phyloP scores from a whole-genome alignment of 2,329 filamentous ascomycete species.

The Lomentospora prolificans region DNA sequence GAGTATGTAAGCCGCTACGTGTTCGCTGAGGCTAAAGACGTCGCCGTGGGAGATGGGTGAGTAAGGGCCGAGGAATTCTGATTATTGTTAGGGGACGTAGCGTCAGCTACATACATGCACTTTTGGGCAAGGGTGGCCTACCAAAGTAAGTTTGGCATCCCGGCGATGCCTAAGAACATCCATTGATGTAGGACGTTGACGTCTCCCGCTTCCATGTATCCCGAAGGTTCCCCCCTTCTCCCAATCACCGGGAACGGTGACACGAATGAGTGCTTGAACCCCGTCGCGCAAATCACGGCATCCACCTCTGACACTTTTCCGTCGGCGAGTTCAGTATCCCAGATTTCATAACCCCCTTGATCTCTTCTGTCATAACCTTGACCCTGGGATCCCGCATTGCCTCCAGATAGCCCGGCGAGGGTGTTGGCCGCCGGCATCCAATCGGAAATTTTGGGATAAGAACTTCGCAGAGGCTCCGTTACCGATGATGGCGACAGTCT shows the following conservation, averaged over 20 bases:
- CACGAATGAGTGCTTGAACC: conserved; percentile 43
- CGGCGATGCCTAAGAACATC: conserved; percentile 42
- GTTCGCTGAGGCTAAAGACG: conserved; percentile 40
- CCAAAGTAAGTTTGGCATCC: conserved; percentile 46
- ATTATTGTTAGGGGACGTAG: background rate
- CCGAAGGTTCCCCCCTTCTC: conserved; percentile 38
- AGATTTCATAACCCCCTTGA: conserved; percentile 34
- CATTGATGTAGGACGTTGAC: conserved; percentile 43
- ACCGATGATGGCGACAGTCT: conserved; percentile 45
- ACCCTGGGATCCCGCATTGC: conserved; percentile 36
- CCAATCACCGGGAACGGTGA: conserved; percentile 42
- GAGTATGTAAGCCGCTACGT: conserved; percentile 40
- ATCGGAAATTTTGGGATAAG: conserved; percentile 40
- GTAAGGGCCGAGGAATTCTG: conserved; percentile 42
- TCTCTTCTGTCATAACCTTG: conserved; percentile 33
- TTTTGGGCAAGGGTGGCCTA: conserved; percentile 19
- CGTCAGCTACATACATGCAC: background rate
- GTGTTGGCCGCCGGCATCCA: conserved; percentile 39
- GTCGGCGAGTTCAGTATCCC: conserved; percentile 34
- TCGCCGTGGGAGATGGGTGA: conserved; percentile 40
- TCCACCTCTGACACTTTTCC: conserved; percentile 43
- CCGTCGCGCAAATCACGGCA: conserved; percentile 47
- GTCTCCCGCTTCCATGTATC: conserved; percentile 32
- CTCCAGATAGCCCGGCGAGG: conserved; percentile 38
- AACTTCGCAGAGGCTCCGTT: conserved; percentile 41